Evolutionary conservation across 352 stramenopile species (phyloP), one percentile per base, ranked within the genome.

Genomic region (Pythium apleroticum): DNA sequence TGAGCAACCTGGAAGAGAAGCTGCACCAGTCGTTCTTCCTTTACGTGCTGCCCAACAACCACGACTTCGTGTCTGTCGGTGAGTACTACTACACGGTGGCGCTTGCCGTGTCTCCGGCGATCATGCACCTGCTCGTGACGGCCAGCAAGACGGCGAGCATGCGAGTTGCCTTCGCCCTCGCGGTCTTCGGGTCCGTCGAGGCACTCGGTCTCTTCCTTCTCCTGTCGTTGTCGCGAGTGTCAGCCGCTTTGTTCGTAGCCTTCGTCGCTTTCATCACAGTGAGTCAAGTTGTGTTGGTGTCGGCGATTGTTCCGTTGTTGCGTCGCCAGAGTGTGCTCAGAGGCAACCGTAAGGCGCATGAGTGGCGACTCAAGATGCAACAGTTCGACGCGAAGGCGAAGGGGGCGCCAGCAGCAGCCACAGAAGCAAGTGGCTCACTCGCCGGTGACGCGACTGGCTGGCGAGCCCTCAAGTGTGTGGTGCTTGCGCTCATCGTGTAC

Each of bases 1-100:
- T 96, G 24, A 96, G 88, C 74, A 96, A 96, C 58, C 35, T 94
- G 43, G 88, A 96, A 63, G 87, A 96, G 63, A 95, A 96, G 54
- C 69, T 96, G 10, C 87, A 96, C 57, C 87, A 95, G 66, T 96
- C 87, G 37, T 96, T 93, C 54, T 96, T 91, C 70, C 68, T 96
- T 10, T 96, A 96, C 52, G 73, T 96, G 30, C 73, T 96, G 3
- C 84, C 84, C 7, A 91, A 72, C 54, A 77, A 82, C 20, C 69
- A 63, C 11, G 79, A 86, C 2, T 96, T 96, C 62, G 82, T 96
- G 12, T 96, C 88, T 0, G 83, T 96, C 45, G 88, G 88, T 12
- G 88, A 96, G 66, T 96, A 96, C 65, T 89, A 88, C 61, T 94
- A 95, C 63, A 68, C 75, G 1, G 75, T 96, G 30, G 75, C 83